Evolutionary conservation across 805 yeast genomes (phyloP).

Genomic region (Maudiozyma bulderi): DNA sequence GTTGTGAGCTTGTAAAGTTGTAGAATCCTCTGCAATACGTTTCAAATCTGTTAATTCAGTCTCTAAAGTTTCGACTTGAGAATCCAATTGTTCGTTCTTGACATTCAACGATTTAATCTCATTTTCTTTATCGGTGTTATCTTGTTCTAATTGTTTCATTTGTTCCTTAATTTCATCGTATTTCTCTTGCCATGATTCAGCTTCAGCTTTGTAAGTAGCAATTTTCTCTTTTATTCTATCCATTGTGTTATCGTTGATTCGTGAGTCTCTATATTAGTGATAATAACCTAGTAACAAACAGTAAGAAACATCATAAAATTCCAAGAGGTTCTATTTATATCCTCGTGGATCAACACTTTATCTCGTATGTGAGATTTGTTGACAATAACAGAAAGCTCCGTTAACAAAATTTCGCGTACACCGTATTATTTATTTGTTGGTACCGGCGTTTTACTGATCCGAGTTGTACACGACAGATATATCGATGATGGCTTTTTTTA

Average conservation of each 20-base stretch:
- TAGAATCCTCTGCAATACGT: slow-evolving; percentile 85
- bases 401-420: background rate
- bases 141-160: slow-evolving; percentile 88
- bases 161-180: slow-evolving; percentile 76
- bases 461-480: too few species aligned
- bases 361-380: too few species aligned
- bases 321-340: too few species aligned
- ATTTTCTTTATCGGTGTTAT: slow-evolving; percentile 84
- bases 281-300: too few species aligned
- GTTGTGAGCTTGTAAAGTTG: slow-evolving; percentile 77
- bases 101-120: slow-evolving; percentile 87
- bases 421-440: too few species aligned
- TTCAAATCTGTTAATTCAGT: slow-evolving; percentile 33
- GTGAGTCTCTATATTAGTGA: too few species aligned
- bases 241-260: slow-evolving; percentile 26
- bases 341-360: too few species aligned
- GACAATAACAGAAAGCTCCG: too few species aligned
- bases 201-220: slow-evolving; percentile 82
- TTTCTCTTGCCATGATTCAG: slow-evolving; percentile 96
- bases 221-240: slow-evolving; percentile 65
- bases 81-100: slow-evolving; percentile 83
- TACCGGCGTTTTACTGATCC: too few species aligned
- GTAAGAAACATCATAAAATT: too few species aligned
- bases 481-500: too few species aligned
- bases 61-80: slow-evolving; percentile 54